Conservation (phyloP, 495 filamentous ascomycete species). For the Podospora appendiculata region DNA sequence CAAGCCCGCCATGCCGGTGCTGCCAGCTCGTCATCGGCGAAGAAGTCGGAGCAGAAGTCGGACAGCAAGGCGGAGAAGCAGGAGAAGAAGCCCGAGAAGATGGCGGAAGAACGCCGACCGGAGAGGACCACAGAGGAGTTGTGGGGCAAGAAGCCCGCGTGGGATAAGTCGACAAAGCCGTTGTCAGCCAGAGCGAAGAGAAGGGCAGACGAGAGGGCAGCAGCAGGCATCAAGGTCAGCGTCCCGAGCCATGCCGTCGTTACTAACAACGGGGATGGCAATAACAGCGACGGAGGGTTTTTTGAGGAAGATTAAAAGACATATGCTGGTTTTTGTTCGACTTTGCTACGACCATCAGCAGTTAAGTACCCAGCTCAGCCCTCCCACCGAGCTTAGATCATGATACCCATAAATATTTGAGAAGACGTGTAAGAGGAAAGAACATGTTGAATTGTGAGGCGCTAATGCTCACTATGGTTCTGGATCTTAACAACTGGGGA, state of each 20-base stretch:
- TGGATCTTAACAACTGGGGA: no score
- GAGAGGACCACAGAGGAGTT: no score
- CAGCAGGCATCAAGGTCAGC: background rate
- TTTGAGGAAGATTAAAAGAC: slow-evolving; percentile 19
- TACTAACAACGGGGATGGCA: slow-evolving; percentile 5
- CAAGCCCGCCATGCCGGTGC: background rate
- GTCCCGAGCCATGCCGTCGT: background rate
- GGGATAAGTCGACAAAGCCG: background rate
- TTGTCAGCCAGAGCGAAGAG: background rate
- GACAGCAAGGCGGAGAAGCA: no score
- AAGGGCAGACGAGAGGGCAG: background rate
- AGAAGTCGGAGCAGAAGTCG: no score
- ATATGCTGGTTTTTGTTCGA: background rate
- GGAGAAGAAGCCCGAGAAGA: background rate
- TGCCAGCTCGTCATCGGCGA: background rate
- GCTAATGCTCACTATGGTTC: no score
- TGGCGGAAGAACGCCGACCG: no score
- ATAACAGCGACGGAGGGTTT: slow-evolving; percentile 23
- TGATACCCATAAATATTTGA: slow-evolving; percentile 5
- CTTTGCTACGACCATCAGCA: background rate
- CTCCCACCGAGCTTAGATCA: slow-evolving; percentile 1
- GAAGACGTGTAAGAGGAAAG: background rate
- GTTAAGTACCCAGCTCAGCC: background rate
- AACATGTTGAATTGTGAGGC: no score
- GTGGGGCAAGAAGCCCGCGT: background rate